A percentile compares a stretch with the other conserved stretches of the same genome.
phyloP scores from a whole-genome alignment of 305 asterid genomes.

The Coffea humblotiana region DNA sequence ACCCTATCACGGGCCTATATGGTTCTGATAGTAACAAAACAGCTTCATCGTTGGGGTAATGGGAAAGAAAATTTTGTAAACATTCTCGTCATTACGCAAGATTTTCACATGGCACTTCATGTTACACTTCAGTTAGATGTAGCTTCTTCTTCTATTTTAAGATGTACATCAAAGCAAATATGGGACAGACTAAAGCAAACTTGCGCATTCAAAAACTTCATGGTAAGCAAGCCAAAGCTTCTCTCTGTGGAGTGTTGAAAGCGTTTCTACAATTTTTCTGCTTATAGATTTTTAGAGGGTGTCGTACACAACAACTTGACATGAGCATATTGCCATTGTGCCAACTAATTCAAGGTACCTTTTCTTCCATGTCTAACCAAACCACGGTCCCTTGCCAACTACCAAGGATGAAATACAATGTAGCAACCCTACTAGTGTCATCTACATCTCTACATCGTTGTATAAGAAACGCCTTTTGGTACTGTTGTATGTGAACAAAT shows the following conservation, averaged over 20 bases:
- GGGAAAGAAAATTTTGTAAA: too few relatives aligned
- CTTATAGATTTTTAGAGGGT: neutral
- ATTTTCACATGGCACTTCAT: too few relatives aligned
- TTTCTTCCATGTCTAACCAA: neutral
- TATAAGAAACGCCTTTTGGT: neutral
- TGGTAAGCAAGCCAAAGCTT: neutral
- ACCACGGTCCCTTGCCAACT: neutral
- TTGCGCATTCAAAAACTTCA: neutral
- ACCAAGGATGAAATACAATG: neutral
- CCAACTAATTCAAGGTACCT: neutral
- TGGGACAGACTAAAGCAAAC: too few relatives aligned
- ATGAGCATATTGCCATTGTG: neutral
- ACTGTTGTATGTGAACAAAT: neutral
- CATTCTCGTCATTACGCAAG: neutral
- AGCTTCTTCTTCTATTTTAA: too few relatives aligned
- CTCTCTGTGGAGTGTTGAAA: too few relatives aligned
- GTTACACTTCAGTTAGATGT: too few relatives aligned
- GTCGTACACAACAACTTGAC: neutral
- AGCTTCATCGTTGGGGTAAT: neutral
- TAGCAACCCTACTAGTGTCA: neutral
- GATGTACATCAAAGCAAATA: too few relatives aligned
- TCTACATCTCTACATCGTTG: neutral
- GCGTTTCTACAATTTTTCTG: neutral
- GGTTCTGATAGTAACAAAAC: neutral
- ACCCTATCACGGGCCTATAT: neutral